Conservation (phyloP, 202 grass and related monocot genomes). For the Musa balbisiana region DNA sequence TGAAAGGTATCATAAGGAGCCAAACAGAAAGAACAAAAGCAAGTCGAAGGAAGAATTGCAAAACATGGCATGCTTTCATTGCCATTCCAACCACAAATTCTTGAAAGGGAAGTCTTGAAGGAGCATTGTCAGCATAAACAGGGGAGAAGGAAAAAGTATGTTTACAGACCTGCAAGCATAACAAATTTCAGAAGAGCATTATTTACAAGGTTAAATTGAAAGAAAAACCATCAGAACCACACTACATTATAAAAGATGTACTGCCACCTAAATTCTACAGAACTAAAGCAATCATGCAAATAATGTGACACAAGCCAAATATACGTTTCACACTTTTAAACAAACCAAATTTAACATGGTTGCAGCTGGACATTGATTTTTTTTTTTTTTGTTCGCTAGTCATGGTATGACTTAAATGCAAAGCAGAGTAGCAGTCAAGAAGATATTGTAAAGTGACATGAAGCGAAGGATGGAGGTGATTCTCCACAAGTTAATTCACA, state of each 20-base stretch:
- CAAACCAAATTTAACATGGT: not conserved
- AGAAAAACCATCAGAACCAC: not conserved
- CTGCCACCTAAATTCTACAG: not conserved
- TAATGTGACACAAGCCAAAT: not conserved
- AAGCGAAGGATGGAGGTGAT: not conserved
- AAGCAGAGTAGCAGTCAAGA: not conserved
- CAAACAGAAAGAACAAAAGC: conserved; percentile 96
- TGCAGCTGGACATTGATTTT: not conserved
- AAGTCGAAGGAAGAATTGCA: conserved; percentile 88
- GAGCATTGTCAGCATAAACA: conserved; percentile 78
- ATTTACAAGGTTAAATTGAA: not conserved
- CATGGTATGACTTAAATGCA: not conserved
- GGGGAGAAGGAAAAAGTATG: conserved; percentile 96
- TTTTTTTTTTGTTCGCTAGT: too few relatives aligned
- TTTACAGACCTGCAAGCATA: conserved; percentile 74
- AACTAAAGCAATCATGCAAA: not conserved
- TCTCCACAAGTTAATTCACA: not conserved
- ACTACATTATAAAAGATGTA: not conserved
- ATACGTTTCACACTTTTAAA: not conserved
- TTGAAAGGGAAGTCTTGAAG: conserved; percentile 78
- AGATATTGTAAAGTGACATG: not conserved
- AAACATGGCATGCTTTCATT: conserved; percentile 87
- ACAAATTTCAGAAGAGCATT: not conserved
- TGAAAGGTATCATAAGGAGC: conserved; percentile 99
- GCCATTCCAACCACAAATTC: conserved; percentile 85